Evolutionary conservation across 768 basidiomycete genomes (phyloP).

Genomic region (Gloeophyllum trabeum): DNA sequence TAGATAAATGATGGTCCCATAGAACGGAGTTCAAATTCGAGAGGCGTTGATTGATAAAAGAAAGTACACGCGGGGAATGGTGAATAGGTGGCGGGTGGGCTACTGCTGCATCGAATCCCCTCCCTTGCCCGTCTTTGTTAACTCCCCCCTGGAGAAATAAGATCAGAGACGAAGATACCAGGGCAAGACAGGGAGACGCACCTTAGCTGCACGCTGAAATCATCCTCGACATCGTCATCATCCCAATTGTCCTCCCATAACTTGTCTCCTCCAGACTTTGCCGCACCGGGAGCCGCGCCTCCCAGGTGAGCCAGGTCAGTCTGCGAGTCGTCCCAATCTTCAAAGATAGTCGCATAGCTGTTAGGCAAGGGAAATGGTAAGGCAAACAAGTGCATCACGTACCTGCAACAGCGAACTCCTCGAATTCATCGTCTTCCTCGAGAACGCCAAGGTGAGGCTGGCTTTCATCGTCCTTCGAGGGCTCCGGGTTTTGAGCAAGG

Average conservation of each 20-base stretch:
- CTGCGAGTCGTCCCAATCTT: slow-evolving; percentile 83
- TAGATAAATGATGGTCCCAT: too few species aligned
- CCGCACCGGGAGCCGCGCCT: slow-evolving; percentile 62
- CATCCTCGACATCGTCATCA: slow-evolving; percentile 97
- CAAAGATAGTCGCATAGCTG: neutral
- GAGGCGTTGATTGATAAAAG: too few species aligned
- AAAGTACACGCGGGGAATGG: too few species aligned
- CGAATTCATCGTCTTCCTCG: slow-evolving; percentile 97
- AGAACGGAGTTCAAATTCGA: too few species aligned
- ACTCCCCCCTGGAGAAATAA: slow-evolving; percentile 36
- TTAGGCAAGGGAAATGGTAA: neutral
- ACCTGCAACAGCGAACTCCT: slow-evolving; percentile 87
- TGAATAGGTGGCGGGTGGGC: too few species aligned
- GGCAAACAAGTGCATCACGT: slow-evolving; percentile 9
- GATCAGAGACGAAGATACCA: neutral
- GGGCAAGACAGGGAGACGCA: slow-evolving; percentile 25
- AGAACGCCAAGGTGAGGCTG: slow-evolving; percentile 75
- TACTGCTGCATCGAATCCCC: slow-evolving; percentile 15
- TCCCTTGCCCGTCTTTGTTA: slow-evolving; percentile 45
- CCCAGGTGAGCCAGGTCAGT: slow-evolving; percentile 74
- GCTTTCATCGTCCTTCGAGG: slow-evolving; percentile 27
- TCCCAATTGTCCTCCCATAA: slow-evolving; percentile 99
- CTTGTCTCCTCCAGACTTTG: slow-evolving; percentile 76
- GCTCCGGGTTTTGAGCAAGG: neutral
- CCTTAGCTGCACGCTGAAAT: slow-evolving; percentile 94